Evolutionary conservation across 2,329 filamentous ascomycete species (phyloP).

Genomic region (Colletotrichum cuscutae): DNA sequence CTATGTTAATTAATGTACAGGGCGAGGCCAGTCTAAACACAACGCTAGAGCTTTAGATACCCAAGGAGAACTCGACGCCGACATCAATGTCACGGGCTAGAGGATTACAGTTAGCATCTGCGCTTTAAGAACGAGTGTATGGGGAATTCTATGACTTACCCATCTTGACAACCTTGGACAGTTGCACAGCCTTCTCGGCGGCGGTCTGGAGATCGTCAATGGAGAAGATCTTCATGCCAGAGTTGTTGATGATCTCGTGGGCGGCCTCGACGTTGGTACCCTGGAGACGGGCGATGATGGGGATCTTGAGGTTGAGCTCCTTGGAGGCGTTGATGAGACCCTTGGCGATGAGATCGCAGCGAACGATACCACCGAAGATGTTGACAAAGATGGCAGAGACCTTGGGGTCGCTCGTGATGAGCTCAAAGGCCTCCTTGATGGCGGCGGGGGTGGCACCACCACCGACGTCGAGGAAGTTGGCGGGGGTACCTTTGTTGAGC

Average conservation of each 20-base stretch:
- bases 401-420: conserved; percentile 98
- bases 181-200: conserved; percentile 97
- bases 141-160: conserved; percentile 64
- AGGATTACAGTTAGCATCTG: conserved; percentile 32
- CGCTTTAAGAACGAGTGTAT: not conserved
- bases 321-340: conserved; percentile 95
- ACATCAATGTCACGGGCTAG: conserved; percentile 94
- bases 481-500: conserved; percentile 94
- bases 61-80: conserved; percentile 92
- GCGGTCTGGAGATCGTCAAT: conserved; percentile 98
- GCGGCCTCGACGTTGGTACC: conserved; percentile 98
- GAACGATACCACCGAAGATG: conserved; percentile 99
- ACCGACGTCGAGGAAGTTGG: conserved; percentile 99
- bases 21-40: conserved; percentile 33
- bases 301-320: conserved; percentile 94
- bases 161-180: conserved; percentile 99
- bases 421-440: conserved; percentile 97
- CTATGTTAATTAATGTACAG: conserved; percentile 38
- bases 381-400: conserved; percentile 99
- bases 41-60: conserved; percentile 73
- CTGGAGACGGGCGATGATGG: conserved; percentile 96
- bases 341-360: conserved; percentile 96
- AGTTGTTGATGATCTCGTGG: conserved; percentile 93
- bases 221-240: conserved; percentile 99
- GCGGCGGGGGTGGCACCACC: conserved; percentile 96